A percentile compares a stretch with the other conserved stretches of the same genome.
phyloP scores from a whole-genome alignment of 2,329 filamentous ascomycete species.

The Scopulariopsis brevicaulis region DNA sequence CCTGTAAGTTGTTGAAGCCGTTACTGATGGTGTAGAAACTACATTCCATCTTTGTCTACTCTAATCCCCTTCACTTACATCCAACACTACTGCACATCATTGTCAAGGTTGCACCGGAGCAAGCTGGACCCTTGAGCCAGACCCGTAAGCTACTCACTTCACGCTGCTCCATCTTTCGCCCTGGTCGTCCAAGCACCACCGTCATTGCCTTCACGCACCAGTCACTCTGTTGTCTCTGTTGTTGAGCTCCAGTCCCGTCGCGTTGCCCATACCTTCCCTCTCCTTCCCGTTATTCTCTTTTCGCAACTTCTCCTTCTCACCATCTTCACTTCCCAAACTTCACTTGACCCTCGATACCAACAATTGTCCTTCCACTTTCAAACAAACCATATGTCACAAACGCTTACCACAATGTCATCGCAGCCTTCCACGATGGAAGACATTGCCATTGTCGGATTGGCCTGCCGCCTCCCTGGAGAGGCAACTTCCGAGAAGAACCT shows the following conservation, averaged over 20 bases:
- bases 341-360: background rate
- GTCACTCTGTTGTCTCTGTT: too few species aligned
- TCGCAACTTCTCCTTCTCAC: too few species aligned
- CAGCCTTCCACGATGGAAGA: background rate
- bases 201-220: too few species aligned
- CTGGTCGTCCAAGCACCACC: too few species aligned
- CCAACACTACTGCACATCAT: too few species aligned
- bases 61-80: background rate
- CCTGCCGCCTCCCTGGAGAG: slow-evolving; percentile 31
- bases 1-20: too few species aligned
- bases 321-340: background rate
- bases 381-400: background rate
- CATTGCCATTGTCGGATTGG: slow-evolving; percentile 34
- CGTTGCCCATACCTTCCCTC: too few species aligned
- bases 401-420: background rate
- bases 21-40: background rate
- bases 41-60: background rate
- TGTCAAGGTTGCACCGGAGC: background rate
- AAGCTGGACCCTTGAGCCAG: too few species aligned
- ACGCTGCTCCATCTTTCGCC: background rate
- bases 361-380: background rate
- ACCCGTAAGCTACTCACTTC: background rate
- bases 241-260: too few species aligned
- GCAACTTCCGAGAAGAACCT: slow-evolving; percentile 28
- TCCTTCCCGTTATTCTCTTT: too few species aligned